These are phyloP conservation scores for Xylariaceae sp. DNA, from an alignment of 2,329 filamentous ascomycete species.

Conservation along the genomic window DNA sequence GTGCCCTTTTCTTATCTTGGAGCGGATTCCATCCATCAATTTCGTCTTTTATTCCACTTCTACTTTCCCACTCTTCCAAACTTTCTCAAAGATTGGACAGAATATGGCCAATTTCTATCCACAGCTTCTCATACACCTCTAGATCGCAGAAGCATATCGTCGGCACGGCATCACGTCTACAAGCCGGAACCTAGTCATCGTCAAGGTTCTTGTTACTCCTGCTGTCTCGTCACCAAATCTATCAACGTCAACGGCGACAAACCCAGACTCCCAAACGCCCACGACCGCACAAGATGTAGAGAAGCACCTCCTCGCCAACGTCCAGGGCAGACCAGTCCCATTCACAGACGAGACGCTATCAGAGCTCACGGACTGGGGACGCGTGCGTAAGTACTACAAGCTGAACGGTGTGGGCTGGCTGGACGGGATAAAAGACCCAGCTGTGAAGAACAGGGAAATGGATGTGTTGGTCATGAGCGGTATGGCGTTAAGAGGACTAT, in stretches of 20 bases:
- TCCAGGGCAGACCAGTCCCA: slow-evolving; percentile 66
- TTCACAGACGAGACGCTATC: slow-evolving; percentile 71
- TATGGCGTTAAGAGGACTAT: slow-evolving; percentile 76
- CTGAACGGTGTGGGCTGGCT: slow-evolving; percentile 67
- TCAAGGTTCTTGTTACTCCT: slow-evolving; percentile 73
- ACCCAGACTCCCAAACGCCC: not conserved
- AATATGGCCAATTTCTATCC: not conserved
- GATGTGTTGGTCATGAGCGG: slow-evolving; percentile 75
- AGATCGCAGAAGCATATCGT: slow-evolving; percentile 93
- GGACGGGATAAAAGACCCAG: slow-evolving; percentile 52
- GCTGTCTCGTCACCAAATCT: not conserved
- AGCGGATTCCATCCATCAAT: not conserved
- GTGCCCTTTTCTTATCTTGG: not conserved
- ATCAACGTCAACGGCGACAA: not conserved
- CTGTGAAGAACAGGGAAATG: slow-evolving; percentile 58
- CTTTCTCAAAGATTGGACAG: not conserved
- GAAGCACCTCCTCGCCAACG: slow-evolving; percentile 64
- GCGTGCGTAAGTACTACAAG: slow-evolving; percentile 87
- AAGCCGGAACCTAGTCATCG: slow-evolving; percentile 75
- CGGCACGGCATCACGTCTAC: slow-evolving; percentile 80
- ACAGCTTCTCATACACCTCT: slow-evolving; percentile 15
- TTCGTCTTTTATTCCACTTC: not conserved
- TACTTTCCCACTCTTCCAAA: not conserved
- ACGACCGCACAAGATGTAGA: slow-evolving; percentile 53
- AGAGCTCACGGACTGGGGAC: slow-evolving; percentile 66